A percentile compares a stretch with the other conserved stretches of the same genome.
Evolutionary conservation across 306 rosid species (phyloP).

Genomic region (Prunus armeniaca): DNA sequence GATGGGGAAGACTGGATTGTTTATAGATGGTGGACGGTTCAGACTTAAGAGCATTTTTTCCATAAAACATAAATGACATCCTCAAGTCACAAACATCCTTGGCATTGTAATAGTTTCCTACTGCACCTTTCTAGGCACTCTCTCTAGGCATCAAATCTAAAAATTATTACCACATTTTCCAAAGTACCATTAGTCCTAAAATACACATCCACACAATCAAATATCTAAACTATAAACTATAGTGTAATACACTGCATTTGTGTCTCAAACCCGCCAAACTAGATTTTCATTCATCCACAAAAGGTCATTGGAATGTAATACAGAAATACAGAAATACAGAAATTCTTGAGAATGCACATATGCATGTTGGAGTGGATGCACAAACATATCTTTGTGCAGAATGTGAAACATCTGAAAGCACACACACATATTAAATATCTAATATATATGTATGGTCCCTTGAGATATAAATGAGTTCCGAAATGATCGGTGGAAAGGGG

Average conservation of each 20-base stretch:
- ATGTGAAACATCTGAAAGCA: neutral
- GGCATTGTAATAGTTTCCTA: too few species aligned
- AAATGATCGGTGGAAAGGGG: constrained; percentile 7
- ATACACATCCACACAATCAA: too few species aligned
- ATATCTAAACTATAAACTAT: too few species aligned
- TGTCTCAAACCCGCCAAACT: neutral
- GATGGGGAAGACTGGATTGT: neutral
- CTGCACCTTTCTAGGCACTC: too few species aligned
- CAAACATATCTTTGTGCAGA: neutral
- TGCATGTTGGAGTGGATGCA: too few species aligned
- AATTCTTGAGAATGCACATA: too few species aligned
- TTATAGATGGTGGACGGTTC: neutral
- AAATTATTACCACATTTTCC: too few species aligned
- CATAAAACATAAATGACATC: too few species aligned
- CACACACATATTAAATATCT: neutral
- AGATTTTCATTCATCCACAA: neutral
- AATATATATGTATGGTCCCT: neutral
- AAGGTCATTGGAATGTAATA: neutral
- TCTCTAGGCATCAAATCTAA: too few species aligned
- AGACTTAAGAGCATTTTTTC: too few species aligned
- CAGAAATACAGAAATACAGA: neutral
- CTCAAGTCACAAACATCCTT: too few species aligned
- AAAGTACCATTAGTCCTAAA: too few species aligned
- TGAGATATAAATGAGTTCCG: neutral
- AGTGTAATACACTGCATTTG: neutral